phyloP scores from a whole-genome alignment of 73 alveolate genomes.

The Urostyla sp. region DNA sequence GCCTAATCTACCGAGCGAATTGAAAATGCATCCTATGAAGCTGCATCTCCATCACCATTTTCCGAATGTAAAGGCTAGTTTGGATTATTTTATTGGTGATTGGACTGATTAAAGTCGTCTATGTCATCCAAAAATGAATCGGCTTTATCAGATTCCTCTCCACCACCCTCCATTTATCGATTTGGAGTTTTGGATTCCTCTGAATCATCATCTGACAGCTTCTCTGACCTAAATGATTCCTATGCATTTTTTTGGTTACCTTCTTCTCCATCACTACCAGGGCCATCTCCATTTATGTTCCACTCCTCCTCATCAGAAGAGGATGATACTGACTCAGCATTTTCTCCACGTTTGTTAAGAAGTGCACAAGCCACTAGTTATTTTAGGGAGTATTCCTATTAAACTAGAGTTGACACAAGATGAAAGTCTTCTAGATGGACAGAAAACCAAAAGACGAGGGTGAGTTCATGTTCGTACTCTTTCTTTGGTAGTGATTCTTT shows the following conservation, averaged over 20 bases:
- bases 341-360: conserved; percentile 3
- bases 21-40: too few relatives aligned
- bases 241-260: not conserved
- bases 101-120: too few relatives aligned
- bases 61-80: too few relatives aligned
- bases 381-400: conserved; percentile 1
- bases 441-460: conserved; percentile 48
- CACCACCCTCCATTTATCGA: too few relatives aligned
- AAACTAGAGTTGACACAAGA: not conserved
- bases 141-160: too few relatives aligned
- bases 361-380: conserved; percentile 36
- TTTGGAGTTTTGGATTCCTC: conserved; percentile 6
- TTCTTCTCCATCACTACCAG: not conserved
- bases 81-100: too few relatives aligned
- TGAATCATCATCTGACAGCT: conserved; percentile 25
- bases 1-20: too few relatives aligned
- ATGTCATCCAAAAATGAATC: too few relatives aligned
- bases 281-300: not conserved
- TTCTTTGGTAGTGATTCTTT: too few relatives aligned
- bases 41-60: too few relatives aligned
- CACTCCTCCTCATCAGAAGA: not conserved
- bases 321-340: not conserved
- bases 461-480: conserved; percentile 39
- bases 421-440: conserved; percentile 24
- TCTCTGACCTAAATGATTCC: conserved; percentile 19